phyloP scores from a whole-genome alignment of 2,329 filamentous ascomycete genomes.

The Claviceps monticola region DNA sequence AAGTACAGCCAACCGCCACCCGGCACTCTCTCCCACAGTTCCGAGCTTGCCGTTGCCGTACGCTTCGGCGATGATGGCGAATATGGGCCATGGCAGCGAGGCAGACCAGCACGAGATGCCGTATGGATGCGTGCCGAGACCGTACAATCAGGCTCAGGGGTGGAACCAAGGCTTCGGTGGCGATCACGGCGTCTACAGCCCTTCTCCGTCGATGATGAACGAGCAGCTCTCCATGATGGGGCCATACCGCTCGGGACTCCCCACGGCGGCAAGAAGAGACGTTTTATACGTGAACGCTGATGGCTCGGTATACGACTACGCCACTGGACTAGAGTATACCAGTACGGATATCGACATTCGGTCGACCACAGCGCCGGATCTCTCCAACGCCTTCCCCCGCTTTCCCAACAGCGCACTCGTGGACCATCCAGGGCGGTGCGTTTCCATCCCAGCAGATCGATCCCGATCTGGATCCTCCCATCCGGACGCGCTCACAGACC shows the following conservation, averaged over 20 bases:
- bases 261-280: slow-evolving; percentile 8
- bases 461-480: neutral
- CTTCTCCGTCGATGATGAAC: slow-evolving; percentile 13
- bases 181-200: slow-evolving; percentile 12
- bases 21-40: slow-evolving; percentile 6
- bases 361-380: slow-evolving; percentile 6
- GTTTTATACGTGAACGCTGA: slow-evolving; percentile 16
- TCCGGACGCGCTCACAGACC: neutral
- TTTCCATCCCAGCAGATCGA: neutral
- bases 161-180: slow-evolving; percentile 16
- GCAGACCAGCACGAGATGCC: slow-evolving; percentile 5
- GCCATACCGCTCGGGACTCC: slow-evolving; percentile 13
- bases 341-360: slow-evolving; percentile 9
- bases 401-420: slow-evolving; percentile 4
- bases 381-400: slow-evolving; percentile 11
- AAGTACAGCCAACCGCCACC: slow-evolving; percentile 15
- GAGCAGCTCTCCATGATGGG: slow-evolving; percentile 13
- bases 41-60: neutral
- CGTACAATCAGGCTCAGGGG: slow-evolving; percentile 12
- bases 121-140: slow-evolving; percentile 13
- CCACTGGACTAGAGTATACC: slow-evolving; percentile 6
- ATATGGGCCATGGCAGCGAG: slow-evolving; percentile 1
- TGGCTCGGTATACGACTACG: slow-evolving; percentile 14
- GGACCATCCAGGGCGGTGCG: neutral
- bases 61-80: neutral